Evolutionary conservation across 805 yeast species (phyloP).

Genomic region (Ogataea allantospora): DNA sequence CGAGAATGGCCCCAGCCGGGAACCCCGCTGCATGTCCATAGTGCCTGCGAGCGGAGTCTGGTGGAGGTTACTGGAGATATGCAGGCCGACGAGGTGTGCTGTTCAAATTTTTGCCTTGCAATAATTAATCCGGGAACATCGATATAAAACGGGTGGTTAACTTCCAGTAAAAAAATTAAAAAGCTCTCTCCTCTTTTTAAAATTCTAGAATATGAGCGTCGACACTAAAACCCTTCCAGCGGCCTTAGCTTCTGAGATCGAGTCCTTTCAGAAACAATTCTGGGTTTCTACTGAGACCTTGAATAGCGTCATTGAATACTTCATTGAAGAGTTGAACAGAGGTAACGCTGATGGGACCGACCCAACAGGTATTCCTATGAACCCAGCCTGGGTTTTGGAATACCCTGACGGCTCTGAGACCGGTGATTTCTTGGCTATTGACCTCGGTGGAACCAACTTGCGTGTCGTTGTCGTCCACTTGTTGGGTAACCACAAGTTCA

Average conservation of each 20-base stretch:
- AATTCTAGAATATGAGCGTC: constrained; percentile 3
- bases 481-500: constrained; percentile 81
- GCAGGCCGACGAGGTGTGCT: constrained; percentile 1
- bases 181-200: background rate
- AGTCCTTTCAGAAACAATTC: constrained; percentile 38
- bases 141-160: constrained; percentile 1
- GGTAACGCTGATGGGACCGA: constrained; percentile 51
- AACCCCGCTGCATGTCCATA: constrained; percentile 5
- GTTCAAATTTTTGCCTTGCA: constrained; percentile 1
- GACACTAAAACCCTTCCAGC: constrained; percentile 13
- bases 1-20: constrained; percentile 1
- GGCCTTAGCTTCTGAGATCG: constrained; percentile 36
- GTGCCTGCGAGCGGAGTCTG: constrained; percentile 4
- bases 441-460: constrained; percentile 62
- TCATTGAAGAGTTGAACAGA: constrained; percentile 49
- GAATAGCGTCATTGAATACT: constrained; percentile 45
- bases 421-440: constrained; percentile 59
- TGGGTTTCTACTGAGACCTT: constrained; percentile 43
- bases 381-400: constrained; percentile 59
- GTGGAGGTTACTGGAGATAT: constrained; percentile 6
- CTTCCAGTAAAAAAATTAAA: background rate
- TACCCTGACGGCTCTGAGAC: constrained; percentile 57
- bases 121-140: background rate
- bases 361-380: constrained; percentile 55
- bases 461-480: constrained; percentile 50